These are phyloP conservation scores for Fusarium brachygibbosum DNA, from an alignment of 2,329 filamentous ascomycete species.

Conservation along the genomic window DNA sequence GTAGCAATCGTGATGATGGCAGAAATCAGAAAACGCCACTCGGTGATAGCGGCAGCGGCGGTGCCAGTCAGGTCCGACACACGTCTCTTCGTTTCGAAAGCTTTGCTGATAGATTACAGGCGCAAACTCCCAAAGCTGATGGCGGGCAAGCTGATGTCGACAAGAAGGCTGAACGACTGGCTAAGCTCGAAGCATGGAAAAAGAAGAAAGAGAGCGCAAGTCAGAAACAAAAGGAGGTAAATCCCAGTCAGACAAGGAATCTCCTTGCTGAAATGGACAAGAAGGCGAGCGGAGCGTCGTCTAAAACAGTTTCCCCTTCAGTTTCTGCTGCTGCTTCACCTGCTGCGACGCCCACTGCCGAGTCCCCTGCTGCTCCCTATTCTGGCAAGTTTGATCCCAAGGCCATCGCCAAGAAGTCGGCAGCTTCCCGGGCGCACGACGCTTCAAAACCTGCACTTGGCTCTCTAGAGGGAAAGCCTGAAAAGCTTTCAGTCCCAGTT, in stretches of 20 bases:
- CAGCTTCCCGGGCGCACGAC: conserved; percentile 69
- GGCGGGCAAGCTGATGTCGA: conserved; percentile 74
- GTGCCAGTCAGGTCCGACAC: conserved; percentile 70
- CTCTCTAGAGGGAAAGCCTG: conserved; percentile 58
- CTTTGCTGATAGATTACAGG: conserved; percentile 58
- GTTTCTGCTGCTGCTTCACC: conserved; percentile 66
- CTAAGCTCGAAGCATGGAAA: conserved; percentile 92
- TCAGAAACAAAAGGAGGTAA: conserved; percentile 77
- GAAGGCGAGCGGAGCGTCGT: conserved; percentile 67
- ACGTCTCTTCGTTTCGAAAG: not conserved
- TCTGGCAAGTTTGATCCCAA: conserved; percentile 89
- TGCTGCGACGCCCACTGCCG: conserved; percentile 58
- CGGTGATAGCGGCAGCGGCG: conserved; percentile 63
- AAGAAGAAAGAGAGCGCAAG: conserved; percentile 85
- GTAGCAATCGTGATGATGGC: conserved; percentile 75
- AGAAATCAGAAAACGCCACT: conserved; percentile 65
- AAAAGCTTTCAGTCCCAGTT: conserved; percentile 51
- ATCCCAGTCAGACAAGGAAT: conserved; percentile 73
- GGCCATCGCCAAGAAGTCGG: conserved; percentile 83
- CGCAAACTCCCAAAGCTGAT: conserved; percentile 62
- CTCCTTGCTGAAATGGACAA: conserved; percentile 81
- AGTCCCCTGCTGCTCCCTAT: conserved; percentile 71
- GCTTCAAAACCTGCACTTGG: conserved; percentile 65
- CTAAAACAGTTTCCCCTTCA: conserved; percentile 64
- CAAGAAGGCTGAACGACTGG: conserved; percentile 81